A percentile compares a stretch with the other conserved stretches of the same genome.
These are phyloP conservation scores for Antarctomyces pellizariae DNA, from an alignment of 495 filamentous ascomycete species.

Conservation along the genomic window DNA sequence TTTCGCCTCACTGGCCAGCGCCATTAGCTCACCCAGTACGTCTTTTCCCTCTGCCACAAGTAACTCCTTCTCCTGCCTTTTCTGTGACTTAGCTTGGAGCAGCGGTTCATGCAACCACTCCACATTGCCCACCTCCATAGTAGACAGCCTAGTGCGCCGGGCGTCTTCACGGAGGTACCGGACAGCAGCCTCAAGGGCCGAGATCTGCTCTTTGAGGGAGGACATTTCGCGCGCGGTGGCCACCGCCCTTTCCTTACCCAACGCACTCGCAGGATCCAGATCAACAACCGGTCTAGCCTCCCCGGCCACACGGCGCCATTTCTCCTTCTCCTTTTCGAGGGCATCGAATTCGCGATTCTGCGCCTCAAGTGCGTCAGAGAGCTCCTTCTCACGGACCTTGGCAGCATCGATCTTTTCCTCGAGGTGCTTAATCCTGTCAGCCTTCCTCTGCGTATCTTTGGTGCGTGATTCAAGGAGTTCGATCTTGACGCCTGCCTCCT, in stretches of 20 bases:
- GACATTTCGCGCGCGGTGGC: slow-evolving; percentile 57
- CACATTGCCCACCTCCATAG: slow-evolving; percentile 33
- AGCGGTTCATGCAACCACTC: slow-evolving; percentile 49
- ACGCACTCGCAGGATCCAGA: slow-evolving; percentile 16
- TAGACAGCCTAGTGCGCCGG: slow-evolving; percentile 33
- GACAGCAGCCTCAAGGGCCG: slow-evolving; percentile 47
- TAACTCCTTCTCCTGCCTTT: slow-evolving; percentile 31
- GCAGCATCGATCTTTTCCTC: slow-evolving; percentile 34
- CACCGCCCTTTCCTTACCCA: slow-evolving; percentile 31
- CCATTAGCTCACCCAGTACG: slow-evolving; percentile 45
- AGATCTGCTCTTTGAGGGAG: slow-evolving; percentile 42
- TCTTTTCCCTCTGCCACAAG: slow-evolving; percentile 45
- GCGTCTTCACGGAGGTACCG: slow-evolving; percentile 61
- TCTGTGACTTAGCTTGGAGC: slow-evolving; percentile 19
- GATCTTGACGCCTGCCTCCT: slow-evolving; percentile 66
- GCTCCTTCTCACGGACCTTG: slow-evolving; percentile 25
- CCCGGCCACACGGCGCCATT: slow-evolving; percentile 50
- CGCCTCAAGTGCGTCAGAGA: slow-evolving; percentile 22
- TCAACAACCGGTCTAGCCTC: slow-evolving; percentile 35
- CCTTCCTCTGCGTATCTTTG: slow-evolving; percentile 54
- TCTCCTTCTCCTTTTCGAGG: slow-evolving; percentile 30
- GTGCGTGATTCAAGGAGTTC: slow-evolving; percentile 68
- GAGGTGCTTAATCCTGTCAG: slow-evolving; percentile 35
- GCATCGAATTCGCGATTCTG: slow-evolving; percentile 40
- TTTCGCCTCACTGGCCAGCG: slow-evolving; percentile 33